Evolutionary conservation across 352 stramenopile genomes (phyloP).

Genomic region (Hyaloperonospora arabidopsidis): DNA sequence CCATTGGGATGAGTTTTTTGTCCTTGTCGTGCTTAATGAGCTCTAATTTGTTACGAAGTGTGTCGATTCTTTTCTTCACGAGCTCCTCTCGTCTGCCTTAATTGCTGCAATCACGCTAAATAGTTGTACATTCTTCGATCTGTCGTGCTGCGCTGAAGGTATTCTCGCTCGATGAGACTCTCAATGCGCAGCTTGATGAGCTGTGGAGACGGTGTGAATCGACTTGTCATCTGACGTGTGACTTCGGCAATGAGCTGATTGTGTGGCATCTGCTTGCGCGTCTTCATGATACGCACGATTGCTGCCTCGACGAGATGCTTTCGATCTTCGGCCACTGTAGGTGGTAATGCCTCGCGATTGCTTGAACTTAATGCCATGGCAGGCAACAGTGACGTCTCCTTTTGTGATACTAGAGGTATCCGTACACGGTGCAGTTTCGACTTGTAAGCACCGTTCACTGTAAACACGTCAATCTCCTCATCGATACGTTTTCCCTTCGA

Average conservation of each 20-base stretch:
- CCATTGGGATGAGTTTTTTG: too few relatives aligned
- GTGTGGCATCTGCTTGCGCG: conserved; percentile 88
- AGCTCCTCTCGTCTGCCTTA: background rate
- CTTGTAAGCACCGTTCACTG: conserved; percentile 92
- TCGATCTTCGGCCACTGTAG: conserved; percentile 92
- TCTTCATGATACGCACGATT: conserved; percentile 96
- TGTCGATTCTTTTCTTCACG: too few relatives aligned
- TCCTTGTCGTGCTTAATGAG: too few relatives aligned
- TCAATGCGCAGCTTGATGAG: conserved; percentile 99
- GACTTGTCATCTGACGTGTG: conserved; percentile 75
- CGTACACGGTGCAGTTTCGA: conserved; percentile 87
- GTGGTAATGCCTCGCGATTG: conserved; percentile 70
- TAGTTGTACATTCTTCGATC: conserved; percentile 96
- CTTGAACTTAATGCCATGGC: conserved; percentile 23
- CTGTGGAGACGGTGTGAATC: conserved; percentile 91
- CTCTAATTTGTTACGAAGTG: too few relatives aligned
- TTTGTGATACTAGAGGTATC: conserved; percentile 81
- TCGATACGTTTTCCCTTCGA: conserved; percentile 95
- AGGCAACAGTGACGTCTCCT: conserved; percentile 60
- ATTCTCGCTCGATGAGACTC: conserved; percentile 98
- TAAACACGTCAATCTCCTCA: conserved; percentile 90
- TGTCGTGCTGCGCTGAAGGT: conserved; percentile 90
- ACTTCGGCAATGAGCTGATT: conserved; percentile 89
- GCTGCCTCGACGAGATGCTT: conserved; percentile 92
- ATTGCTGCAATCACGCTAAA: conserved; percentile 82